Percentiles rank a stretch among this genome's conserved stretches.
phyloP scores from a whole-genome alignment of 306 rosid genomes.

The Corylus americana region DNA sequence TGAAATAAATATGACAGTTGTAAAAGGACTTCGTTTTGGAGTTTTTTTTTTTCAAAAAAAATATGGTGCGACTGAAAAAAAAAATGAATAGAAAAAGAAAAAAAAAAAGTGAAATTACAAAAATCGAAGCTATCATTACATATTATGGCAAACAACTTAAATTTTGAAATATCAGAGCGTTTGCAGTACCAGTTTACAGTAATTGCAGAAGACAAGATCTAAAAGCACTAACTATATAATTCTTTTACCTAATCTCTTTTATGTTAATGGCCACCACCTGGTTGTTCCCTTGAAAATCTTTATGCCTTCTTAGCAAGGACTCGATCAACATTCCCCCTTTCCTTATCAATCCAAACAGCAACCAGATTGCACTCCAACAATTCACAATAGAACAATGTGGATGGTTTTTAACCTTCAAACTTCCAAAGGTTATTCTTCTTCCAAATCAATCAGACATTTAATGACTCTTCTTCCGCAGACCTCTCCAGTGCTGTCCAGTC shows the following conservation, averaged over 20 bases:
- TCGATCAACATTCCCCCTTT: background rate
- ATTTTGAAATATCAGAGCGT: background rate
- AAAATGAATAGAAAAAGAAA: too few species aligned
- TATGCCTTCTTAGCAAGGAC: background rate
- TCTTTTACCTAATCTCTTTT: constrained; percentile 17
- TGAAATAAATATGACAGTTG: background rate
- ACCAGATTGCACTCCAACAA: constrained; percentile 28
- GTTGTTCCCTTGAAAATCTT: constrained; percentile 10
- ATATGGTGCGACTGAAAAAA: background rate
- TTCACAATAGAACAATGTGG: background rate
- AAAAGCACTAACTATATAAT: background rate
- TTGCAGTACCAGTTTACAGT: background rate
- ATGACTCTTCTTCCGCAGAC: constrained; percentile 74
- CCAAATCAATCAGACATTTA: constrained; percentile 53
- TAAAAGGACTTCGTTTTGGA: too few species aligned
- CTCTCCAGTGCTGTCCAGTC: constrained; percentile 69
- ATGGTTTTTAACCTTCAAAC: constrained; percentile 34
- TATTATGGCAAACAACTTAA: background rate
- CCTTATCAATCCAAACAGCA: constrained; percentile 29
- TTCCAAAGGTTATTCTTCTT: constrained; percentile 15
- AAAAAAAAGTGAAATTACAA: background rate
- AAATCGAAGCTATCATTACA: background rate
- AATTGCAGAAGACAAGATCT: constrained; percentile 16
- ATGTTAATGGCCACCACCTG: constrained; percentile 28
- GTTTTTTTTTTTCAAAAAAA: background rate